Evolutionary conservation across 78 protist species (phyloP).

Genomic region (Cyanophora paradoxa): DNA sequence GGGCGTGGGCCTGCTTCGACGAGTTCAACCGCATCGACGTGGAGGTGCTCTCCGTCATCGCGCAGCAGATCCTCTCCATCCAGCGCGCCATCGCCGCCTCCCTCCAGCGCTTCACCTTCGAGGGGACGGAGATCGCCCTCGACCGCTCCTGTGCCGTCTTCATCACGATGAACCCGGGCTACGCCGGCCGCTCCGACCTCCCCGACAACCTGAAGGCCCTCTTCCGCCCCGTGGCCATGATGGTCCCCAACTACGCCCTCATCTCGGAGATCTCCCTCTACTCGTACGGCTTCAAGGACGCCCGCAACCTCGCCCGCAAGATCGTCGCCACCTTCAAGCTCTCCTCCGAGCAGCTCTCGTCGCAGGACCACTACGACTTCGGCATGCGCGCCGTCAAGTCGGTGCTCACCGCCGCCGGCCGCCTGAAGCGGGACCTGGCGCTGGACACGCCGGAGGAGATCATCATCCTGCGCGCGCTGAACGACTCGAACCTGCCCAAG

Average conservation of each 20-base stretch:
- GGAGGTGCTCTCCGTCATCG: conserved; percentile 70
- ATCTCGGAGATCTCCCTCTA: conserved; percentile 68
- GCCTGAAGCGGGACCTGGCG: conserved; percentile 61
- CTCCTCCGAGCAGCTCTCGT: conserved; percentile 67
- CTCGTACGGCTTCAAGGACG: conserved; percentile 62
- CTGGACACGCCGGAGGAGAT: conserved; percentile 16
- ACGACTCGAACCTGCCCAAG: conserved; percentile 64
- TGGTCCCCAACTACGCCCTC: conserved; percentile 66
- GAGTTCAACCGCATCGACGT: conserved; percentile 63
- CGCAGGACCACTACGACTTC: conserved; percentile 76
- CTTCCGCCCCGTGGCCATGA: conserved; percentile 65
- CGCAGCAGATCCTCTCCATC: conserved; percentile 72
- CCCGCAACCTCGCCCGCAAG: conserved; percentile 37
- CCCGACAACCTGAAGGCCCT: conserved; percentile 86
- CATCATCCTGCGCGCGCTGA: conserved; percentile 48
- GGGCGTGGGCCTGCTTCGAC: conserved; percentile 75
- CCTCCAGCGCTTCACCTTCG: conserved; percentile 32
- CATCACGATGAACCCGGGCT: conserved; percentile 89
- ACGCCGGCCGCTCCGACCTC: conserved; percentile 72
- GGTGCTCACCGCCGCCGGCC: conserved; percentile 76
- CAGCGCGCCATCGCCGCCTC: conserved; percentile 45
- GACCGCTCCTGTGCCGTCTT: conserved; percentile 51
- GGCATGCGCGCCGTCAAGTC: conserved; percentile 89
- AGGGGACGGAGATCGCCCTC: conserved; percentile 46
- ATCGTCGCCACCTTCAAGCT: conserved; percentile 63